Evolutionary conservation across 1,284 basidiomycete genomes (phyloP).

Genomic region (Trichosporon inkin): DNA sequence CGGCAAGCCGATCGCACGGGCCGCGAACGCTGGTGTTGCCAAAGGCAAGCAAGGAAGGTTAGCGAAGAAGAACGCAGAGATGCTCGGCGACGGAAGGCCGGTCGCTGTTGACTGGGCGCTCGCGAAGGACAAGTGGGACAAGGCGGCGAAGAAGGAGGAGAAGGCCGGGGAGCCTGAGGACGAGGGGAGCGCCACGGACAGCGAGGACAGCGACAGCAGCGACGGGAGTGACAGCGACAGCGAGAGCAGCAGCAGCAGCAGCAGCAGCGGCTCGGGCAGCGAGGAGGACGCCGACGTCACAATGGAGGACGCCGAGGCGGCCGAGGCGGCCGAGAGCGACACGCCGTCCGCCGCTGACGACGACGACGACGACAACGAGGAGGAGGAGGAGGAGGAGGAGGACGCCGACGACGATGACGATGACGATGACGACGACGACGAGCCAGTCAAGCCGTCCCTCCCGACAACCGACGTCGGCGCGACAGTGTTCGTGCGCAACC

Average conservation of each 20-base stretch:
- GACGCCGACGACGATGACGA: constrained; percentile 52
- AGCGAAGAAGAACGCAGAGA: constrained; percentile 42
- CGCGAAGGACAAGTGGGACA: constrained; percentile 87
- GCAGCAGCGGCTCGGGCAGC: constrained; percentile 57
- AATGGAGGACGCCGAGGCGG: constrained; percentile 45
- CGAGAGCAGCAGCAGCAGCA: constrained; percentile 44
- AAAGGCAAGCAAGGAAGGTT: constrained; percentile 45
- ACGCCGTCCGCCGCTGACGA: constrained; percentile 27
- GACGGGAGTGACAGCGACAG: constrained; percentile 54
- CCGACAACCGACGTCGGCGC: constrained; percentile 78
- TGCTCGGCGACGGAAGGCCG: constrained; percentile 57
- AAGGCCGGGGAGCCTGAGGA: constrained; percentile 45
- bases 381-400: constrained; percentile 52
- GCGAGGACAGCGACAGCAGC: constrained; percentile 47
- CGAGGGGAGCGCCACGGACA: constrained; percentile 41
- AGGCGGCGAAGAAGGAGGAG: constrained; percentile 56
- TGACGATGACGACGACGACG: constrained; percentile 51
- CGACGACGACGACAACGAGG: constrained; percentile 52
- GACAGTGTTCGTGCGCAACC: constrained; percentile 90
- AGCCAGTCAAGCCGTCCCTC: constrained; percentile 64
- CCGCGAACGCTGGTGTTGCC: constrained; percentile 35
- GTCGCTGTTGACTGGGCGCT: constrained; percentile 97
- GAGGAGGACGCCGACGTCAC: constrained; percentile 55
- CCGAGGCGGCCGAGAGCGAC: constrained; percentile 54
- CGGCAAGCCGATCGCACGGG: constrained; percentile 61